These are phyloP conservation scores for Ceriops zippeliana DNA, from an alignment of 345 rosid genomes.

Conservation along the genomic window DNA sequence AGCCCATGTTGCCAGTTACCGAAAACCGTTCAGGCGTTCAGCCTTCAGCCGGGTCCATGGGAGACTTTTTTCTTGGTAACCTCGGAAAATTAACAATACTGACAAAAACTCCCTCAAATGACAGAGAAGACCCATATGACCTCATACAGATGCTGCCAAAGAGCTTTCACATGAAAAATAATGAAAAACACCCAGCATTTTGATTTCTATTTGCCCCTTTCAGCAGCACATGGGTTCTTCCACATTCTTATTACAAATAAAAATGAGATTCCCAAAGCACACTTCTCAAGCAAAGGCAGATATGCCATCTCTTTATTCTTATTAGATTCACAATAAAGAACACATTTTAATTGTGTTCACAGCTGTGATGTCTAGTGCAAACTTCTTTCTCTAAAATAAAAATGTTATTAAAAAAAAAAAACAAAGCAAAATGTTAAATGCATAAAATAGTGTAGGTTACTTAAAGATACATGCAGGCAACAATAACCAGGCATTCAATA, in stretches of 20 bases:
- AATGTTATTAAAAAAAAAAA: too few species aligned
- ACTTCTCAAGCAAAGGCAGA: conserved; percentile 26
- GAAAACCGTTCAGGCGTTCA: too few species aligned
- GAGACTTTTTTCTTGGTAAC: too few species aligned
- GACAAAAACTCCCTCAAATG: too few species aligned
- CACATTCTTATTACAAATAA: conserved; percentile 12
- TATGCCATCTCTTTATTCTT: neutral
- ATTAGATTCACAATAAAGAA: neutral
- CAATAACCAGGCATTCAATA: conserved; percentile 11
- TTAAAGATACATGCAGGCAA: neutral
- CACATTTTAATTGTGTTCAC: neutral
- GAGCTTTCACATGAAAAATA: too few species aligned
- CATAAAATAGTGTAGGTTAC: too few species aligned
- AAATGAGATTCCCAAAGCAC: conserved; percentile 28
- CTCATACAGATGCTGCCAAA: neutral
- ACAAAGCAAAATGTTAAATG: too few species aligned
- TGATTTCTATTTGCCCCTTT: conserved; percentile 14
- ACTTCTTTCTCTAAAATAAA: too few species aligned
- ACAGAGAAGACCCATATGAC: neutral
- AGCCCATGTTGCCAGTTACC: too few species aligned
- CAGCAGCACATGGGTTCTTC: conserved; percentile 25
- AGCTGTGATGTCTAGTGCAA: too few species aligned
- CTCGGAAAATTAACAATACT: too few species aligned
- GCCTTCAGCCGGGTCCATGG: too few species aligned
- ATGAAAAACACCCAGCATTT: conserved; percentile 4